phyloP scores from a whole-genome alignment of 23 red algal species.

The Chondrus crispus region DNA sequence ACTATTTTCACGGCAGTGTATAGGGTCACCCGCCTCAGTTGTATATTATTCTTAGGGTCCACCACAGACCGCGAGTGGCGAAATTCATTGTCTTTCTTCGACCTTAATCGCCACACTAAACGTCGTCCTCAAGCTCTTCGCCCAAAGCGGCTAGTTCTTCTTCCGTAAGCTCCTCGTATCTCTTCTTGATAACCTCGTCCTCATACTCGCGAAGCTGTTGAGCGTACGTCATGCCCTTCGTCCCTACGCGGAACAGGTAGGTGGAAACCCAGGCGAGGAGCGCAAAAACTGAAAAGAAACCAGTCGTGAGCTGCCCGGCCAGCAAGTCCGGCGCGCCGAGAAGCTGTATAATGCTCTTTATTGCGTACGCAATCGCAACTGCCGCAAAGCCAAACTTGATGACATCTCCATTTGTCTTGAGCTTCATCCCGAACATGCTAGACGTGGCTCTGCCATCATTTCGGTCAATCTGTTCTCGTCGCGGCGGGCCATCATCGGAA shows the following conservation, averaged over 20 bases:
- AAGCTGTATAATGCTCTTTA: conserved; percentile 46
- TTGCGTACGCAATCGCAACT: conserved; percentile 29
- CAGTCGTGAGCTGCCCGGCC: conserved; percentile 85
- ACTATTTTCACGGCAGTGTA: too few relatives aligned
- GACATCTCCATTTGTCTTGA: conserved; percentile 87
- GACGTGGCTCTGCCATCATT: conserved; percentile 25
- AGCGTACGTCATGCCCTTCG: conserved; percentile 94
- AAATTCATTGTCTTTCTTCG: not conserved
- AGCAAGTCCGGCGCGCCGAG: conserved; percentile 47
- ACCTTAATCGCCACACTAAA: not conserved
- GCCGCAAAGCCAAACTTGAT: conserved; percentile 69
- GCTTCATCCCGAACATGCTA: conserved; percentile 31
- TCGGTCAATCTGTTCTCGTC: too few relatives aligned
- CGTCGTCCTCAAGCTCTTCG: conserved; percentile 75
- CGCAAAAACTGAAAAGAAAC: conserved; percentile 52
- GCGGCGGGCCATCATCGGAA: too few relatives aligned
- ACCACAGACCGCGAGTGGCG: too few relatives aligned
- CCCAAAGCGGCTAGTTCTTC: conserved; percentile 79
- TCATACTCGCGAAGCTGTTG: conserved; percentile 97
- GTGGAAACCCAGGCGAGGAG: conserved; percentile 80
- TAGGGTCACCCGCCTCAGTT: too few relatives aligned
- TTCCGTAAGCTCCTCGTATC: conserved; percentile 82
- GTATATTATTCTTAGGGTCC: too few relatives aligned
- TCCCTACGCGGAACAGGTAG: conserved; percentile 89
- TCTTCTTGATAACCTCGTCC: conserved; percentile 76